These are phyloP conservation scores for Magnolia sinica DNA, from an alignment of 164 flowering plant genomes.

Conservation along the genomic window DNA sequence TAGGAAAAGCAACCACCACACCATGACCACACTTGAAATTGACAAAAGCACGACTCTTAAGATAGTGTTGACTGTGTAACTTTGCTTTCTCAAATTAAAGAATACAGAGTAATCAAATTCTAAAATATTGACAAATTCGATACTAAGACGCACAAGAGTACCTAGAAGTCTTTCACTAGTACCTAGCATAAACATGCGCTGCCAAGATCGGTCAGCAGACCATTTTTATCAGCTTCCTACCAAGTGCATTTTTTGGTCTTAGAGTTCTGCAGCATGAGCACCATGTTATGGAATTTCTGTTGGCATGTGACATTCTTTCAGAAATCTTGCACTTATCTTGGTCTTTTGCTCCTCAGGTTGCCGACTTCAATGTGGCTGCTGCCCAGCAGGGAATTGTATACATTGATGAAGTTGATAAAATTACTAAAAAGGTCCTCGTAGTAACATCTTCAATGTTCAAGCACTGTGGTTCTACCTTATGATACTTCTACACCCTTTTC, in stretches of 20 bases:
- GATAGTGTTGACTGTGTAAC: too few relatives aligned
- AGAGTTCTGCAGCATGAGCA: neutral
- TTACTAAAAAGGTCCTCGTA: slow-evolving; percentile 74
- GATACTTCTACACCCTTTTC: neutral
- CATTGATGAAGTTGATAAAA: slow-evolving; percentile 98
- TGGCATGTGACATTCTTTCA: neutral
- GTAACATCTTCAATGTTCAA: neutral
- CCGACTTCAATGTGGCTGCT: slow-evolving; percentile 88
- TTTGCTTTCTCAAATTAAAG: too few relatives aligned
- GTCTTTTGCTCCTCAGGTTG: slow-evolving; percentile 43
- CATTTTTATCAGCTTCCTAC: neutral
- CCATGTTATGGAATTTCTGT: neutral
- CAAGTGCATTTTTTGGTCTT: neutral
- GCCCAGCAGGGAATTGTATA: slow-evolving; percentile 98
- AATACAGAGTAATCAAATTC: too few relatives aligned
- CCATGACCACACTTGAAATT: too few relatives aligned
- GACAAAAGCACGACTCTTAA: too few relatives aligned
- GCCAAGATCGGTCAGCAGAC: neutral
- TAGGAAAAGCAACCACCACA: too few relatives aligned
- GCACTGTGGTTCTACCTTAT: neutral
- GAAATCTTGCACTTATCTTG: neutral
- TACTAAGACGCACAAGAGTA: neutral
- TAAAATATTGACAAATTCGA: too few relatives aligned
- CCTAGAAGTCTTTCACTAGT: neutral
- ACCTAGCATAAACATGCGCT: neutral